phyloP scores from a whole-genome alignment of 2,329 filamentous ascomycete species.

The Claviceps paspali region DNA sequence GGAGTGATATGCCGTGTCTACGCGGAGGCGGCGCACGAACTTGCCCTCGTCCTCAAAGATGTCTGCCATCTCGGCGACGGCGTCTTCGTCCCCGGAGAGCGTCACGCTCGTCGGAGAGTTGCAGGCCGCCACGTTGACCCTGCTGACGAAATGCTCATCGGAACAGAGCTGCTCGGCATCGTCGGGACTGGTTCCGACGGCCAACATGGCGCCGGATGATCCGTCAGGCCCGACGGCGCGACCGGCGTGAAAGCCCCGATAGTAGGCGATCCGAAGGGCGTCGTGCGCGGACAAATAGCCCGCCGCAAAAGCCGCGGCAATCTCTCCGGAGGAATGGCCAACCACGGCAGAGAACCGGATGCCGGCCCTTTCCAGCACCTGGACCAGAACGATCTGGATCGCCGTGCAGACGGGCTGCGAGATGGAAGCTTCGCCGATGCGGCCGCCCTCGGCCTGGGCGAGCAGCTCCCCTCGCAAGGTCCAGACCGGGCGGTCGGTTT shows the following conservation, averaged over 20 bases:
- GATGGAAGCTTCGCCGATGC: constrained; percentile 22
- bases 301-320: constrained; percentile 23
- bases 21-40: constrained; percentile 25
- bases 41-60: no score
- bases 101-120: constrained; percentile 32
- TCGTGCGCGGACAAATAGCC: constrained; percentile 14
- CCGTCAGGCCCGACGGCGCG: no score
- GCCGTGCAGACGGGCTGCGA: constrained; percentile 39
- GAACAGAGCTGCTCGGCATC: not conserved
- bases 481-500: not conserved
- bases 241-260: constrained; percentile 10
- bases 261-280: constrained; percentile 19
- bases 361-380: constrained; percentile 17
- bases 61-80: no score
- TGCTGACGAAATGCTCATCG: not conserved
- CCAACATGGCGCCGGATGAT: constrained; percentile 6
- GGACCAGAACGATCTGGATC: constrained; percentile 31
- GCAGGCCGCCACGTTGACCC: constrained; percentile 10
- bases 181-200: constrained; percentile 3
- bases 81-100: constrained; percentile 14
- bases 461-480: constrained; percentile 2
- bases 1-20: constrained; percentile 29
- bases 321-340: constrained; percentile 25
- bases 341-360: constrained; percentile 17
- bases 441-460: constrained; percentile 11